Evolutionary conservation across 352 stramenopile genomes (phyloP).

Genomic region (Pythium chondricola): DNA sequence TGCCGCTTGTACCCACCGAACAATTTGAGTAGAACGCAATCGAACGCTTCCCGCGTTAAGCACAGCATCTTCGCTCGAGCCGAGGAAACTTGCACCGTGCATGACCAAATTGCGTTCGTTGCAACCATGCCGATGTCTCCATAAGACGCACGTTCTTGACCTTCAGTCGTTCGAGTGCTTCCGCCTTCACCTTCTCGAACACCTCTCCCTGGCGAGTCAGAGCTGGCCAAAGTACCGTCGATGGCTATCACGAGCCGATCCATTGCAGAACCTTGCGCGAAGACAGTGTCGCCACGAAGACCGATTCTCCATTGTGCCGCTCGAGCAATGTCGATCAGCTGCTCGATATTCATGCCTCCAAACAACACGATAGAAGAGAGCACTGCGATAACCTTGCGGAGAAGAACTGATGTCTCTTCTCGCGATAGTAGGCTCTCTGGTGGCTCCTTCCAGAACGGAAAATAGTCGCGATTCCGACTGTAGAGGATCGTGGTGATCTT

Average conservation of each 20-base stretch:
- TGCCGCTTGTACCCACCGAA: constrained; percentile 31
- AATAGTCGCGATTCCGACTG: constrained; percentile 46
- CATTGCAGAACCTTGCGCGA: constrained; percentile 23
- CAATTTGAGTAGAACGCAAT: constrained; percentile 31
- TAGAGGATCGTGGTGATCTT: constrained; percentile 51
- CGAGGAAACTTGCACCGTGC: constrained; percentile 20
- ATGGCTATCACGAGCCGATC: constrained; percentile 36
- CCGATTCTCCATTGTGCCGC: constrained; percentile 29
- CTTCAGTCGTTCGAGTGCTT: background rate
- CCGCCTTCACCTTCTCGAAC: no score
- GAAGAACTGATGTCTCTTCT: constrained; percentile 43
- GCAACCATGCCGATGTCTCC: constrained; percentile 45
- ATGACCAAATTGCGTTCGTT: constrained; percentile 31
- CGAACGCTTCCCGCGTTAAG: constrained; percentile 30
- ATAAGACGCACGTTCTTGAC: constrained; percentile 14
- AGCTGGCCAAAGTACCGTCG: constrained; percentile 25
- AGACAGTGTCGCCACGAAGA: constrained; percentile 17
- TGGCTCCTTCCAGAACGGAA: constrained; percentile 49
- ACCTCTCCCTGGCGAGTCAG: background rate
- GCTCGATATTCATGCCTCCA: constrained; percentile 32
- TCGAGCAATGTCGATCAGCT: constrained; percentile 45
- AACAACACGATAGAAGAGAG: constrained; percentile 29
- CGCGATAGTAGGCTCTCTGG: constrained; percentile 24
- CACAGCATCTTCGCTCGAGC: constrained; percentile 22
- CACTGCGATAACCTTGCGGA: constrained; percentile 27